Base-by-base conservation (phyloP, 108 stramenopile genomes). In the Bacterosira constricta region DNA sequence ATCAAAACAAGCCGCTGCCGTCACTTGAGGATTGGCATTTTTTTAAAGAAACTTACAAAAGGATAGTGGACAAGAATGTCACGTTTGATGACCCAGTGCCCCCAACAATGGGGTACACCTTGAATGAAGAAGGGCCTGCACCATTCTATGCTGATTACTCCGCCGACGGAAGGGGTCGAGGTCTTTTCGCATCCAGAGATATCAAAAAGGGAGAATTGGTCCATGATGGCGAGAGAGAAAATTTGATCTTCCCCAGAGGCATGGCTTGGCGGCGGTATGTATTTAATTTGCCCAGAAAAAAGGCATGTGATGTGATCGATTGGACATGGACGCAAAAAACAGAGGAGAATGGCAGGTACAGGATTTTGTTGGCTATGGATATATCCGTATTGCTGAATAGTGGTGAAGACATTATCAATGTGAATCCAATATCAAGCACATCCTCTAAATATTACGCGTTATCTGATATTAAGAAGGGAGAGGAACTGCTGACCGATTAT, bases 131-230 rank as follows among this genome's bases (percentile, higher is more conserved):
- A 1, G 66, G 51, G 36, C 31, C 46, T 47, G 49, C 46, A 32
- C 66, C 66, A 11, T 67, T 51, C 6, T 63, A 69, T 41, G 75
- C 69, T 10, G 44, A 34, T 0, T 15, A 64, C 5, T 54, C 63
- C 5, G 1, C 11, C 0, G 15, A 20, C 21, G 46, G 23, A 9
- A 45, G 25, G 5, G 75, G 75, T 2, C 25, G 75, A 23, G 75
- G 75, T 37, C 15, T 76, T 27, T 76, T 76, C 64, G 75, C 75
- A 13, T 39, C 58, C 15, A 17, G 69, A 71, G 60, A 76, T 59
- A 76, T 76, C 59, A 41, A 63, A 31, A 63, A 63, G 34, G 73
- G 73, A 30, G 54, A 66, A 32, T n/a, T 75, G 12, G 32, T 76
- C 60, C 67, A 62, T 7, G 46, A 68, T n/a, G 75, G 67, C 2